Conservation (phyloP, 352 stramenopile genomes). For the Phytophthora uliginosa region DNA sequence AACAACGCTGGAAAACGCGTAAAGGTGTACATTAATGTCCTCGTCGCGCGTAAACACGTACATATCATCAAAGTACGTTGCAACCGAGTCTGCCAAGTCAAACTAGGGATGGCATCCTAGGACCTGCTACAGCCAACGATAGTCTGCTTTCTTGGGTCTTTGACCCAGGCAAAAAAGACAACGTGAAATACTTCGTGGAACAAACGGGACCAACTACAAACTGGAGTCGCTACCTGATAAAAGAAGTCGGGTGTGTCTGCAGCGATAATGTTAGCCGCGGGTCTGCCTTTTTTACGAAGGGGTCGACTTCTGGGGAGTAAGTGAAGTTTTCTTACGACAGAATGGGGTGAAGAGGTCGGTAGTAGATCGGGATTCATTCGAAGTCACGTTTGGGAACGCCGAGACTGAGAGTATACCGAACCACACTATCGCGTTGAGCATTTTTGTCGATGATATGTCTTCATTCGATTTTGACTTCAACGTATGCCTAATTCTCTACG, state of each 20-base stretch:
- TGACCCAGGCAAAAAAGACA: slow-evolving; percentile 2
- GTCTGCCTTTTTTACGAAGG: slow-evolving; percentile 11
- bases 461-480: slow-evolving; percentile 14
- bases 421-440: neutral
- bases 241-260: neutral
- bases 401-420: neutral
- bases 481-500: slow-evolving; percentile 10
- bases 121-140: slow-evolving; percentile 11
- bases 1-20: slow-evolving; percentile 9
- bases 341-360: neutral
- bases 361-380: neutral
- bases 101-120: slow-evolving; percentile 22
- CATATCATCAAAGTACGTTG: slow-evolving; percentile 10
- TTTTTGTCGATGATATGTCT: slow-evolving; percentile 14
- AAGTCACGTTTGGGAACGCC: slow-evolving; percentile 7
- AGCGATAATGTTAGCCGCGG: neutral
- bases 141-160: neutral
- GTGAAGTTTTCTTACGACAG: neutral
- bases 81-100: neutral
- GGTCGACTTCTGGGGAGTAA: slow-evolving; percentile 9
- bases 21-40: neutral
- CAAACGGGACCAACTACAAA: neutral
- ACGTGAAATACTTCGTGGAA: slow-evolving; percentile 6
- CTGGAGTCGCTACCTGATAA: slow-evolving; percentile 10
- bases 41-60: slow-evolving; percentile 4